Conservation (phyloP, 2,329 filamentous ascomycete genomes). For the Magnaporthiopsis incrustans region DNA sequence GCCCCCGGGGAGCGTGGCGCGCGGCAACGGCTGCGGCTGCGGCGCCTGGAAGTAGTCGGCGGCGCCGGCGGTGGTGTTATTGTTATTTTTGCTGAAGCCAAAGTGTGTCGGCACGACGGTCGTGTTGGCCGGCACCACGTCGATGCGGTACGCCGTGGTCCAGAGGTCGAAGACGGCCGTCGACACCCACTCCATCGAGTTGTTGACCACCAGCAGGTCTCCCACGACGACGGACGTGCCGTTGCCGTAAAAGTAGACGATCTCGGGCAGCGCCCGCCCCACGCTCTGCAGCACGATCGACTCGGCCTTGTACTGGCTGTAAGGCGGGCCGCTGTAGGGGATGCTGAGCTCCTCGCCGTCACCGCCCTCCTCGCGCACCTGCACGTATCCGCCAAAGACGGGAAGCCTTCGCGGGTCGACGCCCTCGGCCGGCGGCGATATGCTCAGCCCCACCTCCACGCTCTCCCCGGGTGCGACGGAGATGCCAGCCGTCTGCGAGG, state of each 20-base stretch:
- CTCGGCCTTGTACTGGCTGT: conserved; percentile 16
- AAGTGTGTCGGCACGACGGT: conserved; percentile 13
- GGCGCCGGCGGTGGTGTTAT: neutral
- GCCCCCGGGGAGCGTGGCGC: neutral
- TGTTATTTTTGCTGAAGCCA: conserved; percentile 11
- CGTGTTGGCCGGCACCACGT: conserved; percentile 15
- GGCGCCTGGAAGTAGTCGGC: neutral
- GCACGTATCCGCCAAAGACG: conserved; percentile 19
- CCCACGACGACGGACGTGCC: conserved; percentile 9
- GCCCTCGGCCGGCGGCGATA: conserved; percentile 11
- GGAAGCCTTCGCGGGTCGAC: conserved; percentile 15
- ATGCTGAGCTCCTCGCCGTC: conserved; percentile 14
- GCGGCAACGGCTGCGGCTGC: neutral
- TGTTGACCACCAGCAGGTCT: conserved; percentile 9
- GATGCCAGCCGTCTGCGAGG: neutral
- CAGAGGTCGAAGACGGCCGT: conserved; percentile 2
- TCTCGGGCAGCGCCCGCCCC: conserved; percentile 4
- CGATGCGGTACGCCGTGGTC: conserved; percentile 13
- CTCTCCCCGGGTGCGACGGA: conserved; percentile 13
- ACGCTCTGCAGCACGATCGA: conserved; percentile 8
- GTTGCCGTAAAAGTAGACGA: conserved; percentile 9
- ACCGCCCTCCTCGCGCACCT: conserved; percentile 10
- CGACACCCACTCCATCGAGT: conserved; percentile 8
- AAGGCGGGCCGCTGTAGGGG: conserved; percentile 19
- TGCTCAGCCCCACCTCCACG: conserved; percentile 12